Conservation (phyloP, 1,284 basidiomycete genomes). For the Malassezia sympodialis region DNA sequence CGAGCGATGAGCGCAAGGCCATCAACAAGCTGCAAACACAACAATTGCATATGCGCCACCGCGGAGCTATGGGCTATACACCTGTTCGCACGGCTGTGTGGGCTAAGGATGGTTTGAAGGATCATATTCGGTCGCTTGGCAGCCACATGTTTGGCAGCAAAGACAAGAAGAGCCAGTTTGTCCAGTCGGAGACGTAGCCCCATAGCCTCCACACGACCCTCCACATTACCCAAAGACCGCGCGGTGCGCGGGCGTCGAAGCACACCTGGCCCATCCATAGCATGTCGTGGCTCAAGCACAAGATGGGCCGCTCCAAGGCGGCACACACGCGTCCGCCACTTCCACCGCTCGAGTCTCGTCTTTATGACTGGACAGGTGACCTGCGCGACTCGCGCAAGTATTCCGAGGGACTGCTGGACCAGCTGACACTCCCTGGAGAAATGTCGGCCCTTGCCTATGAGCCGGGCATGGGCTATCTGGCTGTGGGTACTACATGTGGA, state of each 20-base stretch:
- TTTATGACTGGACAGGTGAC: conserved; percentile 15
- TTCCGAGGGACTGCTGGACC: conserved; percentile 35
- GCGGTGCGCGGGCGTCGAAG: not conserved
- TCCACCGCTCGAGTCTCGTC: conserved; percentile 7
- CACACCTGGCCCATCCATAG: not conserved
- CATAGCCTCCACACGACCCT: not conserved
- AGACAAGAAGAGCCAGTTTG: conserved; percentile 13
- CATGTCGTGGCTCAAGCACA: conserved; percentile 16
- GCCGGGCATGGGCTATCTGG: conserved; percentile 55
- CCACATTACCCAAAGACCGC: not conserved
- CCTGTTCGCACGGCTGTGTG: conserved; percentile 32
- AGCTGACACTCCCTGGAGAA: conserved; percentile 43
- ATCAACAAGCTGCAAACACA: conserved; percentile 50
- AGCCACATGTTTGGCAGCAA: conserved; percentile 22
- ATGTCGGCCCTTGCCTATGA: conserved; percentile 45
- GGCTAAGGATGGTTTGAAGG: conserved; percentile 38
- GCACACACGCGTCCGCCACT: not conserved
- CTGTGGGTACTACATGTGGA: conserved; percentile 56
- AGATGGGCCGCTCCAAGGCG: conserved; percentile 8
- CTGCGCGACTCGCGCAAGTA: conserved; percentile 20
- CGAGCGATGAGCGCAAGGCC: conserved; percentile 50
- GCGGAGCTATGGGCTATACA: conserved; percentile 40
- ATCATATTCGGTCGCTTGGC: conserved; percentile 20
- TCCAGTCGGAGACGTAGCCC: conserved; percentile 3
- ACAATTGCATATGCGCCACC: conserved; percentile 48